These are phyloP conservation scores for Closterium sp. DNA, from an alignment of 139 green algal species.

Conservation along the genomic window DNA sequence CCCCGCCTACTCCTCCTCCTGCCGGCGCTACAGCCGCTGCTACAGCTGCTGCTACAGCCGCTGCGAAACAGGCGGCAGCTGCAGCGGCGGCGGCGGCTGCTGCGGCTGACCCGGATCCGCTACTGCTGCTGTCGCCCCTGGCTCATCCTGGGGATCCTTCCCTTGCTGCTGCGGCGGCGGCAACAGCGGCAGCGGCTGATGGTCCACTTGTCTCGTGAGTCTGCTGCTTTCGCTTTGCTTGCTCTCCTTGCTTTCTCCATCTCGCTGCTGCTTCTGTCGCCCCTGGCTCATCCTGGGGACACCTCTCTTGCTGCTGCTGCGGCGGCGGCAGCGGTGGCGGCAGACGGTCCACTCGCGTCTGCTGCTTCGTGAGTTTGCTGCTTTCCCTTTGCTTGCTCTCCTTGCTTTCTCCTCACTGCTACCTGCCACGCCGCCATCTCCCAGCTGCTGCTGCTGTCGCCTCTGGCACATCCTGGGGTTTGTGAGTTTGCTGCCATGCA, in stretches of 20 bases:
- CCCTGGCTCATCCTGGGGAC: neutral
- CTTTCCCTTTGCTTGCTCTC: no score
- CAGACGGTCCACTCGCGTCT: neutral
- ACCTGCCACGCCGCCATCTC: no score
- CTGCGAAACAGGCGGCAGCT: neutral
- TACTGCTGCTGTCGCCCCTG: conserved; percentile 4
- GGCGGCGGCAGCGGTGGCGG: neutral
- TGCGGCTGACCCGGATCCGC: conserved; percentile 2
- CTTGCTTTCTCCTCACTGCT: no score
- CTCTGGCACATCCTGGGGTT: no score
- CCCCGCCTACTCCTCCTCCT: neutral
- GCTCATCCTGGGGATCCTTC: neutral
- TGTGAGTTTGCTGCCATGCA: no score
- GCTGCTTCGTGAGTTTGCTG: neutral
- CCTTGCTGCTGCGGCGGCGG: neutral
- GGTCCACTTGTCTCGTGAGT: neutral
- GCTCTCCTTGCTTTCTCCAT: neutral
- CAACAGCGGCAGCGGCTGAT: neutral
- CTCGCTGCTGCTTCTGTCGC: neutral
- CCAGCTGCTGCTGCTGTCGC: no score
- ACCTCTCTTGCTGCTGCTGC: neutral
- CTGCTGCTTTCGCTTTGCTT: no score
- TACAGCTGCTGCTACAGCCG: neutral
- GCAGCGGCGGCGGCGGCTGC: neutral
- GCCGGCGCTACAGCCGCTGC: neutral